Evolutionary conservation across 1,139 yeast species (phyloP), one percentile per base, ranked within the genome.

Genomic region (Schwanniomyces etchellsii): DNA sequence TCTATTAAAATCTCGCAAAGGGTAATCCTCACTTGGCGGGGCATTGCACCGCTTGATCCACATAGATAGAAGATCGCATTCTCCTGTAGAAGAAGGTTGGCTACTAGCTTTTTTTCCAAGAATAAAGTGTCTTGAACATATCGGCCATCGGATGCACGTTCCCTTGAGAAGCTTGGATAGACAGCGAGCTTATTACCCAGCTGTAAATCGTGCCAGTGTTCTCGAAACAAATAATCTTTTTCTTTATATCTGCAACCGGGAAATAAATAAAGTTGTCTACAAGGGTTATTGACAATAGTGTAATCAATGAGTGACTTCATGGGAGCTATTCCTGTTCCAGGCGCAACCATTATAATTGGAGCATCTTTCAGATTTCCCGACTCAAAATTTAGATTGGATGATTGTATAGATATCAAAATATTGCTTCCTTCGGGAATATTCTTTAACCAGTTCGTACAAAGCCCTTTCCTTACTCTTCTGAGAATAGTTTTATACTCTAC

Each of bases 1-100:
- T 72, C 70, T 32, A 60, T 57, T 9, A 86, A 45, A 14, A 81
- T 72, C 20, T 74, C 80, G n/a, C 68, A 67, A 14, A 89, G 50
- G 0, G 96, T 89, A 14, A 82, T 55, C 38, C 95, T 64, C 1
- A 91, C 94, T 50, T 91, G 93, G 23, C 79, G 70, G 1, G 99
- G 98, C 98, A 91, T 93, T 40, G 77, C 75, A 1, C 98, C 98
- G 21, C 95, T 80, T 9, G 95, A 81, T 0, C 98, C 96, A 62
- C 98, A 89, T 2, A 91, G 65, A 50, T 81, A 88, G 4, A 88
- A 57, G 0, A 71, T 56, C 0, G 85, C 93, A 13, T 64, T 50
- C 27, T 70, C 47, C n/a, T 77, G 60, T 3, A 73, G 51, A 5
- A 88, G 51, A 31, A 79, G 52, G 5, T 75, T 67, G 1, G 69